Percentiles rank a stretch among this genome's conserved stretches.
Evolutionary conservation across 352 stramenopile species (phyloP).

Genomic region (Phytophthora citrophthora): DNA sequence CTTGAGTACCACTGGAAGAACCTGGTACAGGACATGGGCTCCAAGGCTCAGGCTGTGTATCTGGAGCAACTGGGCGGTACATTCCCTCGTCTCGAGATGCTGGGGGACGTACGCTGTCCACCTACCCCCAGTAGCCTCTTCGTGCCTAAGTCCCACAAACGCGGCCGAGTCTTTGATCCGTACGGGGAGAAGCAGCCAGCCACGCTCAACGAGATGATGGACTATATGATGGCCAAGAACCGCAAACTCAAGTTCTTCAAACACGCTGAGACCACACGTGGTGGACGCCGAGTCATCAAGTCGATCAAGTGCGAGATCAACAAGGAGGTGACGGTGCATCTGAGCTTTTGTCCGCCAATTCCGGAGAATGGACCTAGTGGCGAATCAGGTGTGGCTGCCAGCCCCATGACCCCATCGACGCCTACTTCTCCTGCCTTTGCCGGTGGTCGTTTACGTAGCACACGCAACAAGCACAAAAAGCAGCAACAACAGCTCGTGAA

Average conservation of each 20-base stretch:
- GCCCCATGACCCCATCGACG: slow-evolving; percentile 88
- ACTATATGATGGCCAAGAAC: slow-evolving; percentile 90
- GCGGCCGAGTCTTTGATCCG: slow-evolving; percentile 80
- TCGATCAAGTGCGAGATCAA: slow-evolving; percentile 89
- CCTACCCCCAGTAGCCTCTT: slow-evolving; percentile 74
- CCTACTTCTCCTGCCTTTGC: slow-evolving; percentile 82
- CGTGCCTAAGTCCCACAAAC: slow-evolving; percentile 85
- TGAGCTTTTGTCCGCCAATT: slow-evolving; percentile 82
- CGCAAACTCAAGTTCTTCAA: slow-evolving; percentile 91
- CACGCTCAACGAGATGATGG: slow-evolving; percentile 90
- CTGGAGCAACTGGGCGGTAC: slow-evolving; percentile 71
- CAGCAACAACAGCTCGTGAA: slow-evolving; percentile 84
- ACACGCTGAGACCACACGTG: slow-evolving; percentile 83
- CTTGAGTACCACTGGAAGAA: slow-evolving; percentile 92
- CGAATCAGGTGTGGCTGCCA: slow-evolving; percentile 80
- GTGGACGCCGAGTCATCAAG: slow-evolving; percentile 86
- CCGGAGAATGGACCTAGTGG: slow-evolving; percentile 83
- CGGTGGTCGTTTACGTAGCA: slow-evolving; percentile 69
- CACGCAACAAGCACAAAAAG: slow-evolving; percentile 88
- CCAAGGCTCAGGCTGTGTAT: slow-evolving; percentile 84
- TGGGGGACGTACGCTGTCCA: slow-evolving; percentile 80
- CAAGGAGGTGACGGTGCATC: slow-evolving; percentile 85
- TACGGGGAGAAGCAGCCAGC: slow-evolving; percentile 85
- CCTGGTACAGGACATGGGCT: slow-evolving; percentile 87
- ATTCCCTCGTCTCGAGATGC: slow-evolving; percentile 85